Evolutionary conservation across 345 rosid genomes (phyloP).

Genomic region (Triadica sebifera): DNA sequence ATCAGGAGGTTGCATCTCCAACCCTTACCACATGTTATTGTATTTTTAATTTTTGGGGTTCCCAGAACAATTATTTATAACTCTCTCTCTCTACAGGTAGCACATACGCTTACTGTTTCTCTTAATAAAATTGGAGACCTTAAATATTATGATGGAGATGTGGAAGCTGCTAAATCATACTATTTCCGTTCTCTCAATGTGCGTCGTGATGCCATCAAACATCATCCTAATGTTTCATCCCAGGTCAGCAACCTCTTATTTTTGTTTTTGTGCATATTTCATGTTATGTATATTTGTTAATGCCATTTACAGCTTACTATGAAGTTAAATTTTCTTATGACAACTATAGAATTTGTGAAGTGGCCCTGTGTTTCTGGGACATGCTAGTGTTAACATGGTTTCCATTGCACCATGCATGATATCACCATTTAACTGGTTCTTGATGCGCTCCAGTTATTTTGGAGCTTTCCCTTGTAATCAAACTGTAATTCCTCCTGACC

Average conservation of each 20-base stretch:
- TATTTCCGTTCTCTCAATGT: constrained; percentile 70
- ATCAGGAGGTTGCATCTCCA: constrained; percentile 63
- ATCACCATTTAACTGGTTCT: not conserved
- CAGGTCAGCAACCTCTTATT: constrained; percentile 48
- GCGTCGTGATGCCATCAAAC: constrained; percentile 70
- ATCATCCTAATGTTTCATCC: constrained; percentile 55
- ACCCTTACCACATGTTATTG: not conserved
- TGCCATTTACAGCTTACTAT: not conserved
- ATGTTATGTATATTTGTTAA: not conserved
- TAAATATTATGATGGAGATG: constrained; percentile 80
- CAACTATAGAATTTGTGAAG: too few relatives aligned
- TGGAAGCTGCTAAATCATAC: constrained; percentile 77
- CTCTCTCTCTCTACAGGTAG: constrained; percentile 43
- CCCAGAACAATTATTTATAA: constrained; percentile 2
- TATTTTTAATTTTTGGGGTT: not conserved
- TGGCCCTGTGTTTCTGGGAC: not conserved
- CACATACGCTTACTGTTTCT: constrained; percentile 91
- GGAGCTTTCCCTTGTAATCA: not conserved
- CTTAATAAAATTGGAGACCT: constrained; percentile 96
- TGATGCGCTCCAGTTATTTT: not conserved
- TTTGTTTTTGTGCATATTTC: constrained; percentile 1
- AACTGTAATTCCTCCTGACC: not conserved
- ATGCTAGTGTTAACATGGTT: not conserved
- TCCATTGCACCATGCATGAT: not conserved
- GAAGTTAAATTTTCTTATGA: not conserved